Percentiles rank a stretch among this genome's conserved stretches.
phyloP scores from a whole-genome alignment of 2,329 filamentous ascomycete genomes.

The Coccinonectria pachysandricola region DNA sequence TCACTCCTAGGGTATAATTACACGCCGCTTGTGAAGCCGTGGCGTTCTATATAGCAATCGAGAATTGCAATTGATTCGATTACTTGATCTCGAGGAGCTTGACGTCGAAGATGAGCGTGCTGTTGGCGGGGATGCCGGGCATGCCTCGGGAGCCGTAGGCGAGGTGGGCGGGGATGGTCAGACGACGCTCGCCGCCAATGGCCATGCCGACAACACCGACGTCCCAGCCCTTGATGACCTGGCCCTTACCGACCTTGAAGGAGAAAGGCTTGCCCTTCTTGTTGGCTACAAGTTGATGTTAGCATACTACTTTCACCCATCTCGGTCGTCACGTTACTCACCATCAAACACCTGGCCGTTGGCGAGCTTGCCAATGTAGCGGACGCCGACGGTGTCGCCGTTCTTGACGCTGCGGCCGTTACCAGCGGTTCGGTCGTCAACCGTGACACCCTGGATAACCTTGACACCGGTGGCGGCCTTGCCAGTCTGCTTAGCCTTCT shows the following conservation, averaged over 20 bases:
- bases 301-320: slow-evolving; percentile 4
- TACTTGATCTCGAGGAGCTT: slow-evolving; percentile 80
- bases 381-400: slow-evolving; percentile 83
- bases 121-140: slow-evolving; percentile 84
- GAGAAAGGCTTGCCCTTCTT: slow-evolving; percentile 97
- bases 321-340: slow-evolving; percentile 36
- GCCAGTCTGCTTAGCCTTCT: slow-evolving; percentile 30
- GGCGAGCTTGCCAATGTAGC: slow-evolving; percentile 95
- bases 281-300: slow-evolving; percentile 55
- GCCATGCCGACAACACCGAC: slow-evolving; percentile 87
- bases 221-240: slow-evolving; percentile 99
- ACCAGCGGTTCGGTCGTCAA: slow-evolving; percentile 93
- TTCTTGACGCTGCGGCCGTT: slow-evolving; percentile 78
- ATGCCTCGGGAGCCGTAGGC: slow-evolving; percentile 80
- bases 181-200: slow-evolving; percentile 83
- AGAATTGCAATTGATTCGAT: slow-evolving; percentile 16
- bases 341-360: slow-evolving; percentile 93
- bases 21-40: slow-evolving; percentile 8
- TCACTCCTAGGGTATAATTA: slow-evolving; percentile 16
- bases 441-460: slow-evolving; percentile 75
- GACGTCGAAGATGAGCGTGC: slow-evolving; percentile 83
- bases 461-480: slow-evolving; percentile 56
- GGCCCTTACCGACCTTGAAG: slow-evolving; percentile 87
- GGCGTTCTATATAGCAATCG: slow-evolving; percentile 6
- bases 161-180: slow-evolving; percentile 77